Percentiles rank a stretch among this genome's conserved stretches.
Evolutionary conservation across 2,329 filamentous ascomycete genomes (phyloP).

Genomic region (Colletotrichum sp.): DNA sequence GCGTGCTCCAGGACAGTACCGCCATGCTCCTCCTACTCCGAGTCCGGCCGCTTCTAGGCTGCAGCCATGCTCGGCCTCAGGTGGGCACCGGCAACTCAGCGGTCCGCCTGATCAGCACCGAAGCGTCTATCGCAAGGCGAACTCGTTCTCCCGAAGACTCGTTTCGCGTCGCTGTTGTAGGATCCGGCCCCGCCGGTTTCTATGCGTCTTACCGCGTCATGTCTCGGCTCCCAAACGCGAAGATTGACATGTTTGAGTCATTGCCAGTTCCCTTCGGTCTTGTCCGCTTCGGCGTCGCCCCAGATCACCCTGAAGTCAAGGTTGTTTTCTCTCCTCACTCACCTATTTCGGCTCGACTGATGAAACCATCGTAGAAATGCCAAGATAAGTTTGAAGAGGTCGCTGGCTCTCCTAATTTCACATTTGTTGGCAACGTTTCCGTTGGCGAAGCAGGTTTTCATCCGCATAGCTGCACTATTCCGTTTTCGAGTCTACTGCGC

Average conservation of each 20-base stretch:
- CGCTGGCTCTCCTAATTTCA: constrained; percentile 81
- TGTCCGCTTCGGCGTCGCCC: constrained; percentile 94
- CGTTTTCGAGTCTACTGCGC: constrained; percentile 70
- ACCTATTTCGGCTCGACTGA: not conserved
- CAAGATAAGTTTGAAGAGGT: constrained; percentile 93
- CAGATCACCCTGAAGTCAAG: constrained; percentile 98
- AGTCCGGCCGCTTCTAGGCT: not conserved
- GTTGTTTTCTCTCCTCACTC: constrained; percentile 50
- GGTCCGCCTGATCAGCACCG: not conserved
- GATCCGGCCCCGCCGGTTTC: constrained; percentile 94
- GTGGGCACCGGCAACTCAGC: not conserved
- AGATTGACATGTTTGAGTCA: constrained; percentile 95
- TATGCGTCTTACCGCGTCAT: constrained; percentile 90
- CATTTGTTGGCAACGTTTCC: constrained; percentile 88
- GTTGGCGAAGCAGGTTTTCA: constrained; percentile 64
- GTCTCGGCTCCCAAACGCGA: constrained; percentile 72
- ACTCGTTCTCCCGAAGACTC: constrained; percentile 35
- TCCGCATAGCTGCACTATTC: constrained; percentile 57
- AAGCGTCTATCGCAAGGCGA: not conserved
- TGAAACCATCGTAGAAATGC: constrained; percentile 71
- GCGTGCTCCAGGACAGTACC: not conserved
- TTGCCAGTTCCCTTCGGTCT: constrained; percentile 92
- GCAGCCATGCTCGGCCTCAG: not conserved
- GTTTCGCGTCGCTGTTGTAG: constrained; percentile 85
- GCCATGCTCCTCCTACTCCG: not conserved